Evolutionary conservation across 768 basidiomycete species (phyloP), one percentile per base, ranked within the genome.

Genomic region (Mrakia frigida): DNA sequence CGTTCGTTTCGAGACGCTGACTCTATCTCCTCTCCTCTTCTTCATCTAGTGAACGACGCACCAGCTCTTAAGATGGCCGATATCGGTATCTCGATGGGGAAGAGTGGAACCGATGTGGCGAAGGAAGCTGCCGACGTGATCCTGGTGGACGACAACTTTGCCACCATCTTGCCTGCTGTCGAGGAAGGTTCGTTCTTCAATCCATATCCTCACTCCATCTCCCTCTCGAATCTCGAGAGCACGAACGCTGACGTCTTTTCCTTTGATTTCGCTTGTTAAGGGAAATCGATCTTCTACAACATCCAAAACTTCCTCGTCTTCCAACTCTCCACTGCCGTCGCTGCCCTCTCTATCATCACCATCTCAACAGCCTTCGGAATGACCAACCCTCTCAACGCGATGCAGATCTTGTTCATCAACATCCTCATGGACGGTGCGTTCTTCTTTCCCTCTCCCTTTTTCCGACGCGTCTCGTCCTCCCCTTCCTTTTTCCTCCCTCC

Each of bases 391-490:
- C 87, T 98, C 78, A 98, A 98, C 81, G 90, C 95, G 5, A 98
- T 98, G 94, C 94, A 98, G 83, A 98, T 98, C 80, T 85, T 98
- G n/a, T 98, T 97, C 82, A 98, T 98, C 81, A 98, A 98, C 84
- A 97, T 98, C 82, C 88, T 98, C 68, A 98, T 98, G 95, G 96
- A 98, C 79, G 94, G 94, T 91, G 75, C 46, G 87, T 83, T 25
- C 53, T 46, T 9, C 35, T 77, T 71, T 3, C 25, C 21, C 21
- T 18, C 46, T 28, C 37, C 50, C 35, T 21, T 16, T 67, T 11
- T 63, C 31, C 37, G 43, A 33, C 9, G 18, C 69, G 21, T 46
- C 43, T 13, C 33, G 21, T 73, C 52, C 28, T 25, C 4, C 23
- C 63, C 50, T 37, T 18, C 50, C 28, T 53, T 21, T 67, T 63